Evolutionary conservation across 768 basidiomycete species (phyloP).

Genomic region (Boletus vermiculosoides): DNA sequence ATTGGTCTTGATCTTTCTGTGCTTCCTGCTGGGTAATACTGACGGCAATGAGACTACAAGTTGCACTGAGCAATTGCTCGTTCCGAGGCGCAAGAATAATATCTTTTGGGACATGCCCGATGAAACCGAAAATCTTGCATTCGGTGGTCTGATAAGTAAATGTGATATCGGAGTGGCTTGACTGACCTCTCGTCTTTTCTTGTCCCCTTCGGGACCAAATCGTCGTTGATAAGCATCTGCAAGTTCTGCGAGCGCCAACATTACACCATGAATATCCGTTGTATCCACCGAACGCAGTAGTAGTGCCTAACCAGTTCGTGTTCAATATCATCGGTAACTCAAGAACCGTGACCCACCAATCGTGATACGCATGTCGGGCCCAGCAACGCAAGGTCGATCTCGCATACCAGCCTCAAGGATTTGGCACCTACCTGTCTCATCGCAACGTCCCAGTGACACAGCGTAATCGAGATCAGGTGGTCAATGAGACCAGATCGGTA

Average conservation of each 20-base stretch:
- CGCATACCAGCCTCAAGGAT: slow-evolving; percentile 68
- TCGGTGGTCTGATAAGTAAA: neutral
- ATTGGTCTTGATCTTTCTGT: slow-evolving; percentile 33
- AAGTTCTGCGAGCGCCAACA: slow-evolving; percentile 74
- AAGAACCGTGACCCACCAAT: slow-evolving; percentile 47
- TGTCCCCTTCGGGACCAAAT: slow-evolving; percentile 34
- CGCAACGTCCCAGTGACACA: slow-evolving; percentile 86
- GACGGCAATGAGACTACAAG: slow-evolving; percentile 67
- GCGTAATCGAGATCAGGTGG: slow-evolving; percentile 68
- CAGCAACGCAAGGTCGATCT: slow-evolving; percentile 52
- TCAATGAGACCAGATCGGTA: slow-evolving; percentile 70
- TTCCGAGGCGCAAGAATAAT: slow-evolving; percentile 63
- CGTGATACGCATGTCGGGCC: slow-evolving; percentile 48
- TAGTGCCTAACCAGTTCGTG: slow-evolving; percentile 39
- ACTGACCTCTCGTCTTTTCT: slow-evolving; percentile 45
- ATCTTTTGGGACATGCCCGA: slow-evolving; percentile 57
- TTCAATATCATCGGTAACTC: slow-evolving; percentile 14
- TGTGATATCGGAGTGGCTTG: neutral
- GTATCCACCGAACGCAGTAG: slow-evolving; percentile 64
- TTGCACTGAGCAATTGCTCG: slow-evolving; percentile 67
- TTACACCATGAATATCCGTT: slow-evolving; percentile 75
- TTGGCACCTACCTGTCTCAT: slow-evolving; percentile 79
- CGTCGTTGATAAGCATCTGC: slow-evolving; percentile 51
- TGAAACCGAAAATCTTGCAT: slow-evolving; percentile 61
- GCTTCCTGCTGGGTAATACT: slow-evolving; percentile 61